These are phyloP conservation scores for Rhodofomes roseus DNA, from an alignment of 1,284 basidiomycete species.

Conservation along the genomic window DNA sequence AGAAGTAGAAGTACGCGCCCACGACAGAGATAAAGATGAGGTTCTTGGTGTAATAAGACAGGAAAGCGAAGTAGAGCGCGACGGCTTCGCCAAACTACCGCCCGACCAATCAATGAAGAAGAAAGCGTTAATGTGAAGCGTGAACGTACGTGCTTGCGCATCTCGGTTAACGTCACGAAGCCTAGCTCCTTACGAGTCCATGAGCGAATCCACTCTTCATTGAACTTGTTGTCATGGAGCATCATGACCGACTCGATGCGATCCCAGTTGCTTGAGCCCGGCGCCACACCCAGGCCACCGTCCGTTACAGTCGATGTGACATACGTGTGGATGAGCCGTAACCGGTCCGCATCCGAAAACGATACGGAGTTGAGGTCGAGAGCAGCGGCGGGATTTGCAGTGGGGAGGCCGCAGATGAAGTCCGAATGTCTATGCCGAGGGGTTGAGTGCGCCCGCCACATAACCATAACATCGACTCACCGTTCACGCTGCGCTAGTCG, in stretches of 20 bases:
- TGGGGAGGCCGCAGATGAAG: constrained; percentile 60
- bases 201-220: constrained; percentile 65
- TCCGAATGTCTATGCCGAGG: constrained; percentile 46
- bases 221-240: constrained; percentile 81
- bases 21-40: constrained; percentile 66
- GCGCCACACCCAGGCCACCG: constrained; percentile 77
- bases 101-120: constrained; percentile 3
- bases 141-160: constrained; percentile 53
- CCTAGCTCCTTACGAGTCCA: constrained; percentile 64
- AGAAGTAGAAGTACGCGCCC: constrained; percentile 60
- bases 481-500: constrained; percentile 72
- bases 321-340: constrained; percentile 78
- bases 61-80: constrained; percentile 90
- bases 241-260: constrained; percentile 78
- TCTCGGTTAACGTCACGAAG: constrained; percentile 53
- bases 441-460: neutral
- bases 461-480: constrained; percentile 38
- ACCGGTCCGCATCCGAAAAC: constrained; percentile 66
- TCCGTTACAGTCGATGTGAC: constrained; percentile 69
- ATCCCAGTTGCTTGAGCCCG: constrained; percentile 68
- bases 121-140: neutral
- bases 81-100: constrained; percentile 84
- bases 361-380: constrained; percentile 39
- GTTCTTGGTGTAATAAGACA: constrained; percentile 78
- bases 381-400: constrained; percentile 43